Base-by-base conservation (phyloP, 768 basidiomycete genomes). In the Lactifluus hygrophoroides region DNA sequence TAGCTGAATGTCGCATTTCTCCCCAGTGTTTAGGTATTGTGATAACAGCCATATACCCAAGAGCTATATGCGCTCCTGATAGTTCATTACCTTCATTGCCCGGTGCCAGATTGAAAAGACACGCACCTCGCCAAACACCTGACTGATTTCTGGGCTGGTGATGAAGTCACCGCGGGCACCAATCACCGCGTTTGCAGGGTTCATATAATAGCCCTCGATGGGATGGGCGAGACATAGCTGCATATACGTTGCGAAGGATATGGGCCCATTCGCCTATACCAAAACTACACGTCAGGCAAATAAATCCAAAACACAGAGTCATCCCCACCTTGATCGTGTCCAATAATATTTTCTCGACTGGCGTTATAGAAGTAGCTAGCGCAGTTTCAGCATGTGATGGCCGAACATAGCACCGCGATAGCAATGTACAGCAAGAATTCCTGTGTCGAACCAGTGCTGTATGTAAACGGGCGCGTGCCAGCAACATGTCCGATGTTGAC, bases 141-240 rank as follows among this genome's bases (percentile, higher is more conserved):
- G 94, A 65, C 84, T 90, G 53, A 99, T 97, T 70, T 99, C 96
- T 2, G 95, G 96, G 65, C 89, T 93, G 11, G 96, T 99, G 21
- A 89, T 87, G 67, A 98, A 99, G 74, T 99, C 96, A 5, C 96
- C 96, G 42, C 78, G 76, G 0, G 81, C 62, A 13, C 96, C 96
- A 66, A 99, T 91, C 3, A 98, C 86, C 43, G 82, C 77, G 57
- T 89, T 78, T 14, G 76, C 66, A 0, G 80, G 72, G 37, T 84
- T 86, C 76, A 88, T 90, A 75, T 98, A 98, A 73, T 98, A 99
- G 1, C 96, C 96, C 54, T 91, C 76, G 0, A 81, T 86, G 1
- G 94, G 93, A 73, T 97, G 94, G 0, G 85, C 80, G 4, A 98
- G 81, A 64, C 92, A 94, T 64, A 90, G 79, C 64, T 89, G 86